These are phyloP conservation scores for Endocalyx cinctus DNA, from an alignment of 2,329 filamentous ascomycete species.

Conservation along the genomic window DNA sequence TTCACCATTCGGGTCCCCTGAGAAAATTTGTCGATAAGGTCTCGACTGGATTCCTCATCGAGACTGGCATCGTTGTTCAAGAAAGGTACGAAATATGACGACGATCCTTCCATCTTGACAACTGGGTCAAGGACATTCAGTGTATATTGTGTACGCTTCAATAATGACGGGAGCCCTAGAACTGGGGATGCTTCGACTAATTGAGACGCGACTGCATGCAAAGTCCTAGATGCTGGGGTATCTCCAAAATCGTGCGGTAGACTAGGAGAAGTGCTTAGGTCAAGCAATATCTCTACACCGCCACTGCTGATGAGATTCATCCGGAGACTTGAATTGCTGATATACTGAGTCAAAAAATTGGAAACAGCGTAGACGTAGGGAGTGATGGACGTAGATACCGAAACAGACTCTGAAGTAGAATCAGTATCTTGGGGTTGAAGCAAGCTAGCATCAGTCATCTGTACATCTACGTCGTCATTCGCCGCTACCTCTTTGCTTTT, in stretches of 20 bases:
- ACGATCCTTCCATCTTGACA: conserved; percentile 43
- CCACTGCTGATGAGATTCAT: conserved; percentile 70
- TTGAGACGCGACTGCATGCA: conserved; percentile 70
- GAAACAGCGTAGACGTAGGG: conserved; percentile 72
- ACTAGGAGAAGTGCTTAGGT: conserved; percentile 77
- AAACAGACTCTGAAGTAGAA: conserved; percentile 9
- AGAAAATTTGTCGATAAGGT: conserved; percentile 38
- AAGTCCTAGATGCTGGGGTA: conserved; percentile 60
- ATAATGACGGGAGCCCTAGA: conserved; percentile 73
- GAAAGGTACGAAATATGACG: conserved; percentile 68
- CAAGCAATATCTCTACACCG: conserved; percentile 77
- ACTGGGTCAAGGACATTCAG: conserved; percentile 66
- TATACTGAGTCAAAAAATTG: conserved; percentile 71
- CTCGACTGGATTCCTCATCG: conserved; percentile 25
- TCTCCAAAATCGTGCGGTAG: conserved; percentile 70
- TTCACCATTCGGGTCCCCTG: conserved; percentile 76
- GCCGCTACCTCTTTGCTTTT: conserved; percentile 36
- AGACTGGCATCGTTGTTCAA: conserved; percentile 40
- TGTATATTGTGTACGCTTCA: conserved; percentile 67
- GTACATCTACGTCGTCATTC: conserved; percentile 48
- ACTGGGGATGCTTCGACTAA: conserved; percentile 78
- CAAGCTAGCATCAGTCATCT: conserved; percentile 58
- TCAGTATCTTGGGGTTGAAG: conserved; percentile 16
- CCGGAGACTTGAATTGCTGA: conserved; percentile 70
- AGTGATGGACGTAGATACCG: conserved; percentile 40